Evolutionary conservation across 2,329 filamentous ascomycete species (phyloP), one percentile per base, ranked within the genome.

Genomic region (Venturiaceae sp.): DNA sequence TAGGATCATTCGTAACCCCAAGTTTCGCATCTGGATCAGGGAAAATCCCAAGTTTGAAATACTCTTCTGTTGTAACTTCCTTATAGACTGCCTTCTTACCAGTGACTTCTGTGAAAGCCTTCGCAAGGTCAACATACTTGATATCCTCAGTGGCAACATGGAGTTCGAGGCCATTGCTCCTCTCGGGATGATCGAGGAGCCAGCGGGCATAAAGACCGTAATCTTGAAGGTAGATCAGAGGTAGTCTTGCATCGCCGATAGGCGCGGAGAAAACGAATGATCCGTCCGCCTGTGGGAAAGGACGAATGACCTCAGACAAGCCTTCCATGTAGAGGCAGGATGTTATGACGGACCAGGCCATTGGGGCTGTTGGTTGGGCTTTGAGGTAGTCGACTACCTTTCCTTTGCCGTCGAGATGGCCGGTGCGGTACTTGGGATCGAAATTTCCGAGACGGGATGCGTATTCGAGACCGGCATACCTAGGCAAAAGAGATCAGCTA

Each of bases 391-490:
- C 9, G 21, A 46, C 8, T 23, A 57, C 54, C 9, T 33, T 23
- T 2, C 34, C 54, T 23, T 57, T 57, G 2, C 9, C 54, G 9
- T 57, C 54, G 37, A 19, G 37, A 16, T 57, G 54, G 23, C 36
- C 36, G 19, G 8, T 14, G 2, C 23, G 7, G 26, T 30, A 57
- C 34, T 57, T 57, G 7, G 8, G 3, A 4, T 47, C 5, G 32
- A 19, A 57, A 9, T 46, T 46, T 13, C 21, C 23, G 9, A 41
- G 33, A 14, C 21, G n/a, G 37, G 32, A 23, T 19, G 23, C 23
- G 54, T 57, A 57, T 23, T 57, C 54, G 11, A 57, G 54, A 7
- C 54, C 54, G 8, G 23, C 37, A 26, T 57, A 57, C 14, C 4
- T 37, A 37, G 13, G 11, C n/a, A n/a, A n/a, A n/a, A n/a, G n/a